These are phyloP conservation scores for Pseudonectria foliicola DNA, from an alignment of 2,329 filamentous ascomycete species.

Conservation along the genomic window DNA sequence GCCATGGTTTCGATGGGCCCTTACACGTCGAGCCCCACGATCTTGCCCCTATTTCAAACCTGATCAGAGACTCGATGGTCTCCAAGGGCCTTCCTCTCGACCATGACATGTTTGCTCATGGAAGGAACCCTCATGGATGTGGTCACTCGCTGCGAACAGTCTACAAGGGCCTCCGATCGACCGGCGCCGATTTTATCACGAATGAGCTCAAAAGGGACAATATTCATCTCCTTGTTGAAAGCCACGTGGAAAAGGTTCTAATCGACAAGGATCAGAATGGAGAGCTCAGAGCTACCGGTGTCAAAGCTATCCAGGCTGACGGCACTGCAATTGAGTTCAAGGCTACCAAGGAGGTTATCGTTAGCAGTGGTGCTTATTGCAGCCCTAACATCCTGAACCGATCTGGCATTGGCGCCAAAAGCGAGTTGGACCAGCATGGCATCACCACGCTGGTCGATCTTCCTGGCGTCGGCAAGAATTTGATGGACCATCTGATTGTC, in stretches of 20 bases:
- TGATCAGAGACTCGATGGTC: constrained; percentile 47
- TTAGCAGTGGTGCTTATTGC: constrained; percentile 42
- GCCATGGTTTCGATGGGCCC: constrained; percentile 45
- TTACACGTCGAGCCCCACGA: constrained; percentile 52
- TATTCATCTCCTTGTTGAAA: constrained; percentile 40
- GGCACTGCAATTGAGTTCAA: constrained; percentile 33
- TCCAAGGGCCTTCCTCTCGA: constrained; percentile 47
- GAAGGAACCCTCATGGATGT: constrained; percentile 44
- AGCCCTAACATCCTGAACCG: constrained; percentile 45
- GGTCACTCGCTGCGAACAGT: constrained; percentile 48
- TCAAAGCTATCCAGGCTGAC: constrained; percentile 32
- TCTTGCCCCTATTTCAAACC: constrained; percentile 49
- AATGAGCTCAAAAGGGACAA: constrained; percentile 33
- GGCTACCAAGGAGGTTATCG: constrained; percentile 31
- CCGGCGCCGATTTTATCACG: constrained; percentile 45
- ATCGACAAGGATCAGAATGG: constrained; percentile 29
- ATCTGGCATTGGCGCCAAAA: constrained; percentile 42
- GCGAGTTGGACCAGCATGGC: constrained; percentile 33
- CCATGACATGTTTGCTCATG: constrained; percentile 51
- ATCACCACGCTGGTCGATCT: constrained; percentile 36
- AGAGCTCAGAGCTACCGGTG: constrained; percentile 37
- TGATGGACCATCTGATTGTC: constrained; percentile 43
- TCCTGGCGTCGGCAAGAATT: constrained; percentile 43
- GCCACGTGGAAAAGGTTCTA: constrained; percentile 45
- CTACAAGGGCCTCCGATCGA: constrained; percentile 43